Evolutionary conservation across 306 rosid genomes (phyloP).

Genomic region (Aeschynomene evenia): DNA sequence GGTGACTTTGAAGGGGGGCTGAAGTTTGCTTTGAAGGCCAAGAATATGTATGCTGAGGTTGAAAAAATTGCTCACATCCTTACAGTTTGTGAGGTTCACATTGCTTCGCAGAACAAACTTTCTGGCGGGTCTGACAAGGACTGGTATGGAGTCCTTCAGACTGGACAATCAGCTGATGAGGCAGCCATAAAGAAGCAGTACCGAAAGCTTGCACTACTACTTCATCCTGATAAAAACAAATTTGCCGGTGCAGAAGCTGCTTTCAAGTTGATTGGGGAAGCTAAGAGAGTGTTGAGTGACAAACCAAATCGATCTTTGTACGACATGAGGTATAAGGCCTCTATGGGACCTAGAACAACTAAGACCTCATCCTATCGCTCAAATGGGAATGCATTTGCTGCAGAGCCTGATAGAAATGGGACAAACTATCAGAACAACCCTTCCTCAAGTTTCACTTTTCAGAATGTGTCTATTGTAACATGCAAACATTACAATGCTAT

Average conservation of each 20-base stretch:
- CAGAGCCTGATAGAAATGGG: slow-evolving; percentile 28
- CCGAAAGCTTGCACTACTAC: slow-evolving; percentile 73
- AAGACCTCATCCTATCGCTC: slow-evolving; percentile 38
- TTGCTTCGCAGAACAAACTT: slow-evolving; percentile 50
- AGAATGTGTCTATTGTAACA: no score
- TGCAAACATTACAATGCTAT: slow-evolving; percentile 51
- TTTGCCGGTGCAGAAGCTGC: slow-evolving; percentile 94
- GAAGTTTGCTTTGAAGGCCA: slow-evolving; percentile 70
- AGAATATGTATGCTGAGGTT: slow-evolving; percentile 52
- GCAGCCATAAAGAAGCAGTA: slow-evolving; percentile 62
- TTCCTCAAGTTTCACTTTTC: slow-evolving; percentile 31
- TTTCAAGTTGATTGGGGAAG: slow-evolving; percentile 84
- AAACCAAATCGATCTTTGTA: slow-evolving; percentile 45
- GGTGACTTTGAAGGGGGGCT: slow-evolving; percentile 69
- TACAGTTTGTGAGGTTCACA: slow-evolving; percentile 66
- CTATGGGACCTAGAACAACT: slow-evolving; percentile 28
- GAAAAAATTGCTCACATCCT: slow-evolving; percentile 67
- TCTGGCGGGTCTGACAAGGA: slow-evolving; percentile 47
- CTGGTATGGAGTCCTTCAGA: slow-evolving; percentile 79
- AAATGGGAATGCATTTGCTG: slow-evolving; percentile 31
- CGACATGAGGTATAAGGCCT: slow-evolving; percentile 42
- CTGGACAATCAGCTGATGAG: slow-evolving; percentile 44
- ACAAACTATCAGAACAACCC: slow-evolving; percentile 26
- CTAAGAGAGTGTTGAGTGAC: slow-evolving; percentile 68
- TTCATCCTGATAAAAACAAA: slow-evolving; percentile 93